A percentile compares a stretch with the other conserved stretches of the same genome.
Evolutionary conservation across 1,139 yeast species (phyloP).

Genomic region (Saccharomyces hybrid): DNA sequence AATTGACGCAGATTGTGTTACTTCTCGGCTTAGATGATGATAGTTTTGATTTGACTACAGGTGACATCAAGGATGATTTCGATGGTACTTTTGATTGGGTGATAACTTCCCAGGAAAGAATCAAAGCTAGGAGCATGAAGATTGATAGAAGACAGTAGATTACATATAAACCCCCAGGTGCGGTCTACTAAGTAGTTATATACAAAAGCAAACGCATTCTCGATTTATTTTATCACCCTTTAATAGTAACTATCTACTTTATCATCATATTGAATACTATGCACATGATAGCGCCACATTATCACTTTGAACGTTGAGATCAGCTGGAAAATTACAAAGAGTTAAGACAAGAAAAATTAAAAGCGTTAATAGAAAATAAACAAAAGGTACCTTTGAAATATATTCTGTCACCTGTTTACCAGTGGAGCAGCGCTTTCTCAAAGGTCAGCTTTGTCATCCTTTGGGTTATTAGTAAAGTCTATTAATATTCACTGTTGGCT

Average conservation of each 20-base stretch:
- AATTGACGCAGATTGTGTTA: constrained; percentile 77
- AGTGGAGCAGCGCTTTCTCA: background rate
- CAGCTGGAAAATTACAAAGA: background rate
- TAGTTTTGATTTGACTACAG: constrained; percentile 43
- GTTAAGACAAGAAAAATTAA: background rate
- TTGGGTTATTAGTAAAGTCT: background rate
- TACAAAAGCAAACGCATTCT: background rate
- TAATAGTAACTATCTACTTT: background rate
- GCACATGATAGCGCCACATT: background rate
- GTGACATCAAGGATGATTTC: constrained; percentile 28
- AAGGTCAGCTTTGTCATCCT: background rate
- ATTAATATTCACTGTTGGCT: background rate
- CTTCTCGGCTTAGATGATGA: constrained; percentile 80
- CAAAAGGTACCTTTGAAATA: background rate
- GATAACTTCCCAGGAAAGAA: constrained; percentile 67
- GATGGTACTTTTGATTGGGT: constrained; percentile 68
- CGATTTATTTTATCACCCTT: background rate
- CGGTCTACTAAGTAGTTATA: background rate
- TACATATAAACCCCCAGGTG: background rate
- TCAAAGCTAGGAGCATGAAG: constrained; percentile 46
- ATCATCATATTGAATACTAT: background rate
- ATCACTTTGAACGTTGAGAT: background rate
- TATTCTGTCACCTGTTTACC: background rate
- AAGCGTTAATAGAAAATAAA: background rate
- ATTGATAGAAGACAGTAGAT: constrained; percentile 34